Evolutionary conservation across 148 eudicot genomes (phyloP), one percentile per base, ranked within the genome.

Genomic region (Rhododendron ferrugineum): DNA sequence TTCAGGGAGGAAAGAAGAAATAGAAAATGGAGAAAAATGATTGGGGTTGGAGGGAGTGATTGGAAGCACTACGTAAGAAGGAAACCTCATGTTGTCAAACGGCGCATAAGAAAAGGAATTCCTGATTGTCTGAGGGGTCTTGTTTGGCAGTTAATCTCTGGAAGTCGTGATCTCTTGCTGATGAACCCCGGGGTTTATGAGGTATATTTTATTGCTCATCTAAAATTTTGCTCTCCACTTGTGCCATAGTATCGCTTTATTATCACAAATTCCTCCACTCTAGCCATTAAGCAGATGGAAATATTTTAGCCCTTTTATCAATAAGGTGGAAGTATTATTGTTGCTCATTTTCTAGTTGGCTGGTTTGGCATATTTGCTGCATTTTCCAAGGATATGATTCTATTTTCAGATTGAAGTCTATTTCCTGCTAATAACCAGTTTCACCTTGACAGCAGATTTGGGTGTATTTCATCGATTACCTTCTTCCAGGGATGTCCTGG

Each of bases 61-160:
- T 97, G 98, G 99, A 97, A 94, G 91, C 94, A 92, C 76, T 97
- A 94, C 88, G 93, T 93, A 70, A 90, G 93, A 86, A 92, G 95
- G 88, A 97, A 95, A 88, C 99, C 98, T 81, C 94, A 91, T 79
- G 93, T 95, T 85, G 98, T 97, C 46, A 95, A 95, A 89, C 91
- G 99, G 75, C 96, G 98, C 52, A 92, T 97, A 78, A 91, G 99
- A 84, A 95, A 97, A 90, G 99, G 99, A 85, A 92, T 97, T 85
- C 98, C 99, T 88, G 98, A 97, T 93, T 95, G 99, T 88, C 89
- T 97, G 82, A 94, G 99, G 87, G 98, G 99, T 52, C 98, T 95
- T 91, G 99, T 95, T 82, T 97, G 99, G 99, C 99, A 97, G 86
- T 89, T 97, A 88, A 90, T 95, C 66, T 97, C 99, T 34, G 99